Evolutionary conservation across 805 yeast genomes (phyloP).

Genomic region (Tetrapisispora nanseiensis): DNA sequence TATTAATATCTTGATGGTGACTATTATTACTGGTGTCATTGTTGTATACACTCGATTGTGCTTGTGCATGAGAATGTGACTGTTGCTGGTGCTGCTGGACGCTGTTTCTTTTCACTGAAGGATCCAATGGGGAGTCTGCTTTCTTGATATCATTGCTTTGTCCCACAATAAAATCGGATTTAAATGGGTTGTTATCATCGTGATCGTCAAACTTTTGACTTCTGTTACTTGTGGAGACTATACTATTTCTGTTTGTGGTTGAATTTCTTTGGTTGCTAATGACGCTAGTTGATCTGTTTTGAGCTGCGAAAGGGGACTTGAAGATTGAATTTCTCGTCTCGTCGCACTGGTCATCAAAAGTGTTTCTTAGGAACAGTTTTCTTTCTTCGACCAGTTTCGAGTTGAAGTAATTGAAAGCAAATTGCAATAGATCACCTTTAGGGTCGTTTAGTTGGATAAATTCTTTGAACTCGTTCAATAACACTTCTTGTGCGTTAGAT

Average conservation of each 20-base stretch:
- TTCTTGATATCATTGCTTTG: conserved; percentile 1
- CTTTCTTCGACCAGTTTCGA: conserved; percentile 49
- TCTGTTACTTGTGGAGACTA: conserved; percentile 36
- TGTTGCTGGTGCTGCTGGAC: conserved; percentile 1
- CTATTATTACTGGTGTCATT: neutral
- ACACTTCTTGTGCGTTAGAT: conserved; percentile 28
- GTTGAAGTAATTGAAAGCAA: conserved; percentile 66
- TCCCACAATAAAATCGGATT: neutral
- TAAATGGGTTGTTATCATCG: neutral
- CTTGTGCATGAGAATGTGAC: neutral
- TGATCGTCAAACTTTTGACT: neutral
- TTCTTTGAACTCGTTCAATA: conserved; percentile 53
- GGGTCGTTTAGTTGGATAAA: conserved; percentile 51
- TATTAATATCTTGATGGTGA: neutral
- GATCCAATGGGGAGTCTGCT: conserved; percentile 3
- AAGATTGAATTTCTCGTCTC: conserved; percentile 4
- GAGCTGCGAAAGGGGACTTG: conserved; percentile 4
- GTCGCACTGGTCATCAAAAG: conserved; percentile 31
- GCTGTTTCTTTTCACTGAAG: conserved; percentile 1
- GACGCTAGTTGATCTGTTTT: conserved; percentile 16
- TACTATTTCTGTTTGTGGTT: conserved; percentile 6
- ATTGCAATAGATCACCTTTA: conserved; percentile 51
- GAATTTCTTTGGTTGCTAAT: conserved; percentile 6
- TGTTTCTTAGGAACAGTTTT: conserved; percentile 25
- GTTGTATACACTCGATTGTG: neutral